Conservation (phyloP, 768 basidiomycete genomes). For the Podaxis sp. region DNA sequence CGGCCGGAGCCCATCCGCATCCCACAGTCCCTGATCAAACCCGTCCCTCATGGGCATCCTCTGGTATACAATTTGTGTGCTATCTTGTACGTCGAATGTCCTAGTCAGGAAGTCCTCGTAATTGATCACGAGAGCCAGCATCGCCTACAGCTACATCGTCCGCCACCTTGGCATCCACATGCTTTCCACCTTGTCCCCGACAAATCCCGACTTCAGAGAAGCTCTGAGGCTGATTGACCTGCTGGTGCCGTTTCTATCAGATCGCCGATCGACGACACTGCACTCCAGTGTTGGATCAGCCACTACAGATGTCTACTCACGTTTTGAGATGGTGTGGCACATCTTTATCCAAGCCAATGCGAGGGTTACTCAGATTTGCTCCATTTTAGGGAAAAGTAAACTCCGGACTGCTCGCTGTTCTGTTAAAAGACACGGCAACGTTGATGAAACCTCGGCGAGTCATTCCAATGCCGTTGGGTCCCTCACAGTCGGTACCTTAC, state of each 20-base stretch:
- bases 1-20: conserved; percentile 42
- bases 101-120: not conserved
- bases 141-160: conserved; percentile 65
- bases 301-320: conserved; percentile 65
- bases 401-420: conserved; percentile 41
- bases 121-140: conserved; percentile 30
- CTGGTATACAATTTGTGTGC: conserved; percentile 69
- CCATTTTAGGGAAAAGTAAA: conserved; percentile 29
- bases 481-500: conserved; percentile 8
- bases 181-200: conserved; percentile 37
- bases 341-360: not conserved
- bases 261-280: conserved; percentile 52
- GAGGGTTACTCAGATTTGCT: not conserved
- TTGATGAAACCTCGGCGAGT: conserved; percentile 50
- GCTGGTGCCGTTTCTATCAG: conserved; percentile 61
- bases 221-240: conserved; percentile 43
- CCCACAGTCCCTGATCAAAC: conserved; percentile 39
- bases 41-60: conserved; percentile 30
- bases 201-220: conserved; percentile 40
- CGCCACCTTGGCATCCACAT: conserved; percentile 60
- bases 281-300: conserved; percentile 46
- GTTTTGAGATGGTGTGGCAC: conserved; percentile 48
- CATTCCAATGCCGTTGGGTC: conserved; percentile 15
- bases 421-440: conserved; percentile 50
- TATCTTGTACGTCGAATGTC: conserved; percentile 49